Percentiles rank a stretch among this genome's conserved stretches.
Evolutionary conservation across 2,329 filamentous ascomycete species (phyloP).

Genomic region (Cyclaneusma minus): DNA sequence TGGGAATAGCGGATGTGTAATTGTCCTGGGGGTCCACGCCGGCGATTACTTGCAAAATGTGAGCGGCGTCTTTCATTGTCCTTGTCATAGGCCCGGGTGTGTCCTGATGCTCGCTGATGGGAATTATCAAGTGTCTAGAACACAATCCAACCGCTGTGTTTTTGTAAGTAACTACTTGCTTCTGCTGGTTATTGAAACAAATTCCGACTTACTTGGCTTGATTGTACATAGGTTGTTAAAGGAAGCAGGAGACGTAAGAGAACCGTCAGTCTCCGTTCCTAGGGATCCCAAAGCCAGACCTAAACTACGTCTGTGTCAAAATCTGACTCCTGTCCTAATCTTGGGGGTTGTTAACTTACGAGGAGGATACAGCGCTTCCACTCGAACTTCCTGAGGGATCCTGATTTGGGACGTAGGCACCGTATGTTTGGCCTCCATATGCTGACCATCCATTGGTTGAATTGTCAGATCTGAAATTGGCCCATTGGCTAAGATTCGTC

Average conservation of each 20-base stretch:
- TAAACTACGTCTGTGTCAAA: too few species aligned
- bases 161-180: too few species aligned
- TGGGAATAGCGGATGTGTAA: constrained; percentile 46
- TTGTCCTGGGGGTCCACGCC: constrained; percentile 46
- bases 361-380: constrained; percentile 48
- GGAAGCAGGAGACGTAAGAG: constrained; percentile 37
- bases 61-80: constrained; percentile 49
- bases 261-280: constrained; percentile 50
- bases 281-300: constrained; percentile 42
- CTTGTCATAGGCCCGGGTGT: constrained; percentile 48
- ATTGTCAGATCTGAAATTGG: constrained; percentile 41
- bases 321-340: too few species aligned
- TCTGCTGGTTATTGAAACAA: too few species aligned
- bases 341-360: too few species aligned
- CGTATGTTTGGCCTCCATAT: constrained; percentile 44
- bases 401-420: constrained; percentile 43
- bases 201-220: too few species aligned
- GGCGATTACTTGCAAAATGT: constrained; percentile 45
- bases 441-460: constrained; percentile 48
- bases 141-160: constrained; percentile 49
- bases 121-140: constrained; percentile 45
- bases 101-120: constrained; percentile 48
- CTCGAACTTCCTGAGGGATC: constrained; percentile 46
- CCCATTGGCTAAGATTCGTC: constrained; percentile 34
- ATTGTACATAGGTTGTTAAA: constrained; percentile 48